Evolutionary conservation across 164 flowering plant genomes (phyloP).

Genomic region (Cinnamomum chago): DNA sequence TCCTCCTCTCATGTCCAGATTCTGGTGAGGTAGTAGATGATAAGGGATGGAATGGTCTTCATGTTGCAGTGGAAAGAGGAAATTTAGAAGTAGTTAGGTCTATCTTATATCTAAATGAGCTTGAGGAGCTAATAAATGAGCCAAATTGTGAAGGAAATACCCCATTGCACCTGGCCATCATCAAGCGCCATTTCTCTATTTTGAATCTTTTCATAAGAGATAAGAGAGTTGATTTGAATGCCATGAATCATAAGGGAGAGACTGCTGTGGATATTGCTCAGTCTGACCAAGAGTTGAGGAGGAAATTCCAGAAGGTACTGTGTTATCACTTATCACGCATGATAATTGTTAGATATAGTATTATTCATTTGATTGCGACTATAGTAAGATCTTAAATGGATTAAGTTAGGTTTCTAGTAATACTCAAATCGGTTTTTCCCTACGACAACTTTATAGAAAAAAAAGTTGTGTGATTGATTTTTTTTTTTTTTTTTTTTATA

Average conservation of each 20-base stretch:
- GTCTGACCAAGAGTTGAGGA: too few species aligned
- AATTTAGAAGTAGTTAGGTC: not conserved
- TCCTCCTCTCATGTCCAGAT: not conserved
- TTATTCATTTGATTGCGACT: too few species aligned
- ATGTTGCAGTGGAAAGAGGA: not conserved
- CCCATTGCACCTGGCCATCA: constrained; percentile 20
- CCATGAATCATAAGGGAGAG: constrained; percentile 10
- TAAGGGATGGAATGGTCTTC: constrained; percentile 8
- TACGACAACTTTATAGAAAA: too few species aligned
- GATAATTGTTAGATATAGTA: too few species aligned
- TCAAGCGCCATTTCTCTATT: constrained; percentile 7
- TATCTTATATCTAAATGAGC: not conserved
- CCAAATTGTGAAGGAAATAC: constrained; percentile 10
- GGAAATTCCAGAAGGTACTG: too few species aligned
- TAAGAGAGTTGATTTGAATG: constrained; percentile 1
- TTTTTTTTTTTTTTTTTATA: too few species aligned
- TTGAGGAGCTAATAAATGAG: constrained; percentile 2
- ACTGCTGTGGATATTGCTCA: constrained; percentile 13
- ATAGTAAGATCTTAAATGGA: too few species aligned
- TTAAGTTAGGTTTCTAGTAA: too few species aligned
- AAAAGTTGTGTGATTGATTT: too few species aligned
- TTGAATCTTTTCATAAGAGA: constrained; percentile 4
- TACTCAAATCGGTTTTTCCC: too few species aligned
- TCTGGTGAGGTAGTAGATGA: not conserved
- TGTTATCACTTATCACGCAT: too few species aligned